Evolutionary conservation across 1,284 basidiomycete genomes (phyloP), one percentile per base, ranked within the genome.

Genomic region (Boletus sp.): DNA sequence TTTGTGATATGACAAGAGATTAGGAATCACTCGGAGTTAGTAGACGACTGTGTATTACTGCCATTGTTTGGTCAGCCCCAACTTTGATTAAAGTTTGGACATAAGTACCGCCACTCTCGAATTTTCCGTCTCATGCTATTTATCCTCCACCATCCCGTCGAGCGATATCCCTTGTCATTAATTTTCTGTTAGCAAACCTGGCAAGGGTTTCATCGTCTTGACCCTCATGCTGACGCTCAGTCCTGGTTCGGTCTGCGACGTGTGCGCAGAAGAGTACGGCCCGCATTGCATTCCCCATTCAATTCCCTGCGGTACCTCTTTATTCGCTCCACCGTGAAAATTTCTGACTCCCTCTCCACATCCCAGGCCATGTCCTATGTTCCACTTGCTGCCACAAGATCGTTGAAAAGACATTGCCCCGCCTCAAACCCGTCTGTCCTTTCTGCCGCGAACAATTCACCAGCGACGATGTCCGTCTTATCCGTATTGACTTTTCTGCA

Each of bases 171-270:
- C 63, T 65, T 65, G 62, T 65, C 62, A 56, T 33, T 29, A 53
- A 33, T 40, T 54, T 59, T 65, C 23, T 23, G 44, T 50, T 65
- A 66, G 63, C 51, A 68, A 68, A 60, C 66, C 59, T 64, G 62
- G 62, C 62, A 65, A 65, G 63, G 63, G 63, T 67, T 55, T 63
- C 51, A 57, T 64, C 65, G 62, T 54, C 61, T 66, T 61, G 62
- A 59, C 66, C 62, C 64, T 66, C 65, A 88, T 88, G 86, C 77
- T 88, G 71, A 82, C 84, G 65, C 82, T 88, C 66, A 77, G 73
- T 72, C 77, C 82, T 66, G 82, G 82, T 71, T 87, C 83, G 65
- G 76, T 81, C 67, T 88, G 85, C 81, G 85, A 88, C 75, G 85
- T 88, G 62, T 88, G 85, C 73, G 32, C 85, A 64, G 84, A 88